These are phyloP conservation scores for Trypanosoma scelopori DNA, from an alignment of 208 protist genomes.

Conservation along the genomic window DNA sequence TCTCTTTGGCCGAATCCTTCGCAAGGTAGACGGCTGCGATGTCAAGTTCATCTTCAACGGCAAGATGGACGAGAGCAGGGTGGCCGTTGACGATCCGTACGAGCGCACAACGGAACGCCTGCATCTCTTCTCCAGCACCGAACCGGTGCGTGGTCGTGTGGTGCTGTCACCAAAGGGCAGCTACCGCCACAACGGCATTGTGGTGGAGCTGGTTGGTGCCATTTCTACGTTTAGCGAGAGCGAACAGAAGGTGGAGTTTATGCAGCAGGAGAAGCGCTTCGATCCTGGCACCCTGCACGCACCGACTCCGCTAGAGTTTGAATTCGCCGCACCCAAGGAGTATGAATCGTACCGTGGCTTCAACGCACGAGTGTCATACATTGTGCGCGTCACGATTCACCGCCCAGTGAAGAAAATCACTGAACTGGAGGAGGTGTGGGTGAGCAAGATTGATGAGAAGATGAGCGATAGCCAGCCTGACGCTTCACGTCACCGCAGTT, in stretches of 20 bases:
- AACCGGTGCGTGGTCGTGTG: constrained; percentile 56
- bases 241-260: constrained; percentile 48
- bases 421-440: constrained; percentile 70
- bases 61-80: constrained; percentile 33
- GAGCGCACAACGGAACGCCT: constrained; percentile 56
- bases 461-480: constrained; percentile 45
- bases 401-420: constrained; percentile 70
- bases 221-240: constrained; percentile 36
- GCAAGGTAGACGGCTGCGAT: constrained; percentile 78
- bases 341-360: constrained; percentile 87
- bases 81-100: constrained; percentile 43
- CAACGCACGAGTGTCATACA: constrained; percentile 68
- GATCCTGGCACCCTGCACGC: constrained; percentile 58
- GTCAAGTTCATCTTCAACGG: constrained; percentile 56
- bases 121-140: constrained; percentile 47
- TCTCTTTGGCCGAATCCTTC: constrained; percentile 67
- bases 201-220: constrained; percentile 64
- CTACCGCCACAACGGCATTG: constrained; percentile 72
- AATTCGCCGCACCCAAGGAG: constrained; percentile 67
- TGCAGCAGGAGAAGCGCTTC: constrained; percentile 71
- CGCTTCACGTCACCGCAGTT: constrained; percentile 57
- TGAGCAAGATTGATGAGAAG: constrained; percentile 57
- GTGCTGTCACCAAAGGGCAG: constrained; percentile 55
- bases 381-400: constrained; percentile 57
- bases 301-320: constrained; percentile 60